Evolutionary conservation across 495 filamentous ascomycete genomes (phyloP), one percentile per base, ranked within the genome.

Genomic region (Cryomyces antarcticus): DNA sequence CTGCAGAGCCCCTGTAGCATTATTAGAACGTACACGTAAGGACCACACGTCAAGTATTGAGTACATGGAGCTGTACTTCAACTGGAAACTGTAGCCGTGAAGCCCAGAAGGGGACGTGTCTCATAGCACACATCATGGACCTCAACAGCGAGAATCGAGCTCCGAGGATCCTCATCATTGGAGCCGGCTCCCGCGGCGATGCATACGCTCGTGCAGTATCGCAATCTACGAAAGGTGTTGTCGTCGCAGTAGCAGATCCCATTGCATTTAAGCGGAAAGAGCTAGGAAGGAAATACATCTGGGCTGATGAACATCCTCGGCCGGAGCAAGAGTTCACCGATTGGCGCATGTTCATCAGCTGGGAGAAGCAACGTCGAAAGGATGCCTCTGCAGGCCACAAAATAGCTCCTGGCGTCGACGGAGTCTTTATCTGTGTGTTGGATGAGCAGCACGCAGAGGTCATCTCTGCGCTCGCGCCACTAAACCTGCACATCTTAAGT

Each of bases 371-470:
- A 9, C 71, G 80, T 30, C 67, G 81, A 29, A 45, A 49, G 31
- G 42, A 42, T 30, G 43, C 31, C n/a, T 49, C 41, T 29, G 52
- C 42, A 10, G 44, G 34, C 13, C 28, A 46, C 7, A 33, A 13
- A 6, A 33, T 11, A n/a, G 28, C 29, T 27, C 35, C 45, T 27
- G 49, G 45, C 2, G 67, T 94, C 1, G 82, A 93, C 57, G 88
- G 78, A 0, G 75, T 79, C 28, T 84, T 94, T 50, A 71, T 97
- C 35, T 93, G 87, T 55, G 83, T 86, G 1, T 66, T 84, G 24
- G 89, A 97, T 57, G 80, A 93, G 56, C 77, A 78, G 50, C 89
- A 97, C 57, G 71, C 70, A 5, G 81, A 82, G 42, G 75, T 88
- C n/a, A 68, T 89, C 24, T 59, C 71, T 10, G 77, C 69, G 0